These are phyloP conservation scores for Pochonia chlamydosporia DNA, from an alignment of 2,329 filamentous ascomycete species.

Conservation along the genomic window DNA sequence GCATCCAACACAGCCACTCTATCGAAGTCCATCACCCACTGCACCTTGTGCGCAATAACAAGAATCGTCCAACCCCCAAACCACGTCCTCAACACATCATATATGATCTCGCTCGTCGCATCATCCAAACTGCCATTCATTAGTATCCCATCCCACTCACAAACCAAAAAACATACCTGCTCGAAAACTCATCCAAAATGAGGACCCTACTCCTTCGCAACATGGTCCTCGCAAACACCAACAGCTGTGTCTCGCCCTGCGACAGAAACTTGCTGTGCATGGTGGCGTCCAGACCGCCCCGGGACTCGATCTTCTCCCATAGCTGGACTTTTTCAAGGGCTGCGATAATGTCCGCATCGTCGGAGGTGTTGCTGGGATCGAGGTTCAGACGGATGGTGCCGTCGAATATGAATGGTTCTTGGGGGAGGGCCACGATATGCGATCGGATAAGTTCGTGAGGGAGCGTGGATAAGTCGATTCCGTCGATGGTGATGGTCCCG, in stretches of 20 bases:
- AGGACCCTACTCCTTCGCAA: constrained; percentile 33
- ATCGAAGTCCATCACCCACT: constrained; percentile 42
- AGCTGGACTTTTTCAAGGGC: constrained; percentile 38
- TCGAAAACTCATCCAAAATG: constrained; percentile 37
- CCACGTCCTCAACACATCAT: constrained; percentile 11
- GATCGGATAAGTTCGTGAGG: too few relatives aligned
- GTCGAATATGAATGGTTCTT: too few relatives aligned
- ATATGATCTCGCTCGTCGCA: constrained; percentile 9
- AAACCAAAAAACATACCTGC: constrained; percentile 16
- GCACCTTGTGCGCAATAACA: constrained; percentile 21
- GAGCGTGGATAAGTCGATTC: too few relatives aligned
- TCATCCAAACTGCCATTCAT: constrained; percentile 12
- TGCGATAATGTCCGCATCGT: constrained; percentile 30
- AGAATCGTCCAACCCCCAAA: constrained; percentile 40
- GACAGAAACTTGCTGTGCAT: constrained; percentile 30
- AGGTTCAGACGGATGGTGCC: too few relatives aligned
- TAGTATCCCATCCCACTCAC: neutral
- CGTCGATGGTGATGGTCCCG: too few relatives aligned
- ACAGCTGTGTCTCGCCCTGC: constrained; percentile 44
- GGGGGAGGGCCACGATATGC: too few relatives aligned
- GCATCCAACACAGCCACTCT: constrained; percentile 44
- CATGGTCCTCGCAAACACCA: constrained; percentile 43
- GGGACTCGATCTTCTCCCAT: constrained; percentile 29
- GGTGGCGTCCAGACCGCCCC: constrained; percentile 29
- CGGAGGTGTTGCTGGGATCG: too few relatives aligned